These are phyloP conservation scores for Fusarium keratoplasticum DNA, from an alignment of 2,329 filamentous ascomycete species.

Conservation along the genomic window DNA sequence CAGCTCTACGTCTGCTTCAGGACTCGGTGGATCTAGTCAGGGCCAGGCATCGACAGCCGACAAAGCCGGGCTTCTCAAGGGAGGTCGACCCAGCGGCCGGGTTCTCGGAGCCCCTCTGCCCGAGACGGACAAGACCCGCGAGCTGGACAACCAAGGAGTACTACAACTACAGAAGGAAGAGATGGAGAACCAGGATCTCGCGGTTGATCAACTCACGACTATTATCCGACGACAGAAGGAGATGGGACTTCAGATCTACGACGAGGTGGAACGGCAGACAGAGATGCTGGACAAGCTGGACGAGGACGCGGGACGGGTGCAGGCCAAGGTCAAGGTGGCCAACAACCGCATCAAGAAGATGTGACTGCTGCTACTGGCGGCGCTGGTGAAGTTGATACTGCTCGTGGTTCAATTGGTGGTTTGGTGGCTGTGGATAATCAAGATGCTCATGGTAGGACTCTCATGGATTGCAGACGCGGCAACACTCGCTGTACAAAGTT, in stretches of 20 bases:
- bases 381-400: constrained; percentile 45
- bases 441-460: constrained; percentile 35
- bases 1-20: constrained; percentile 40
- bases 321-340: constrained; percentile 78
- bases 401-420: constrained; percentile 44
- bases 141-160: constrained; percentile 81
- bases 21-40: constrained; percentile 59
- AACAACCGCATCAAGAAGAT: constrained; percentile 79
- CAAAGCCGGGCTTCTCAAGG: constrained; percentile 60
- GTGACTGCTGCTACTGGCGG: constrained; percentile 51
- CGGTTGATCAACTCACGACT: constrained; percentile 74
- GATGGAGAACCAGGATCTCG: constrained; percentile 80
- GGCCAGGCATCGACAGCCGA: constrained; percentile 61
- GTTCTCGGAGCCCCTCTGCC: constrained; percentile 78
- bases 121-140: constrained; percentile 81
- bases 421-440: constrained; percentile 48
- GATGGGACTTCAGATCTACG: constrained; percentile 81
- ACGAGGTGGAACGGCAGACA: constrained; percentile 78
- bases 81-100: constrained; percentile 62
- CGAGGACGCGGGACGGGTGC: constrained; percentile 73
- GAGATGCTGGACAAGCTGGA: constrained; percentile 76
- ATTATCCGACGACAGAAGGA: constrained; percentile 80
- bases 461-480: constrained; percentile 46
- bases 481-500: constrained; percentile 41
- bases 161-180: constrained; percentile 79